Percentiles rank a stretch among this genome's conserved stretches.
These are phyloP conservation scores for Trypanosoma congolense DNA, from an alignment of 208 protist genomes.

Conservation along the genomic window DNA sequence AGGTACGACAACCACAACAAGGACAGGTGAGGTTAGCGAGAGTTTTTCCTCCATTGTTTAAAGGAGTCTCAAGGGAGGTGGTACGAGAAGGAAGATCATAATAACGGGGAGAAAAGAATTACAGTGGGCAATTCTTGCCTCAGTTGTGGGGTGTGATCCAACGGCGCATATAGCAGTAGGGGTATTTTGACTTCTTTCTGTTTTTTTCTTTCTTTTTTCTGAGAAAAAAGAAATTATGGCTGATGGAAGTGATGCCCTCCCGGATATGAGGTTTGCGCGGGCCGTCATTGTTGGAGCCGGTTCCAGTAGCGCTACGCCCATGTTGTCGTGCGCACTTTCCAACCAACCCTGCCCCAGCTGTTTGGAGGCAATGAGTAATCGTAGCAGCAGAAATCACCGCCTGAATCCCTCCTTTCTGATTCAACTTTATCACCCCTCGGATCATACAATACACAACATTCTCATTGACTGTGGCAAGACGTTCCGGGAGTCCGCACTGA, in stretches of 20 bases:
- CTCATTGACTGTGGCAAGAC: conserved; percentile 78
- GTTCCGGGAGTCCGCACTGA: conserved; percentile 55
- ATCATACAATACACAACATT: conserved; percentile 39
- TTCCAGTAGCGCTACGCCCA: conserved; percentile 47
- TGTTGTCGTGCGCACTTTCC: conserved; percentile 33
- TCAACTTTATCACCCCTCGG: conserved; percentile 43
- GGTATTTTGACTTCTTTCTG: too few relatives aligned
- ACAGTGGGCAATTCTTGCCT: too few relatives aligned
- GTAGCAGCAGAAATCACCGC: conserved; percentile 31
- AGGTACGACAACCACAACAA: too few relatives aligned
- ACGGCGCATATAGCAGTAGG: too few relatives aligned
- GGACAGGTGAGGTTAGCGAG: too few relatives aligned
- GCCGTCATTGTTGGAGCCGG: conserved; percentile 52
- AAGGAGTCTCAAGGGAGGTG: too few relatives aligned
- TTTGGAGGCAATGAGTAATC: conserved; percentile 21
- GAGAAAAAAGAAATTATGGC: too few relatives aligned
- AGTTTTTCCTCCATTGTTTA: too few relatives aligned
- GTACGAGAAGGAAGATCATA: too few relatives aligned
- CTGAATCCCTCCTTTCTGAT: conserved; percentile 53
- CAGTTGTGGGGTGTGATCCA: too few relatives aligned
- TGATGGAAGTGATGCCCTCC: neutral
- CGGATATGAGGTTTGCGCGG: conserved; percentile 39
- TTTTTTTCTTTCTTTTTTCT: too few relatives aligned
- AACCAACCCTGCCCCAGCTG: conserved; percentile 32
- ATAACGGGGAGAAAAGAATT: too few relatives aligned